These are phyloP conservation scores for Myrica gale DNA, from an alignment of 306 rosid genomes.

Conservation along the genomic window DNA sequence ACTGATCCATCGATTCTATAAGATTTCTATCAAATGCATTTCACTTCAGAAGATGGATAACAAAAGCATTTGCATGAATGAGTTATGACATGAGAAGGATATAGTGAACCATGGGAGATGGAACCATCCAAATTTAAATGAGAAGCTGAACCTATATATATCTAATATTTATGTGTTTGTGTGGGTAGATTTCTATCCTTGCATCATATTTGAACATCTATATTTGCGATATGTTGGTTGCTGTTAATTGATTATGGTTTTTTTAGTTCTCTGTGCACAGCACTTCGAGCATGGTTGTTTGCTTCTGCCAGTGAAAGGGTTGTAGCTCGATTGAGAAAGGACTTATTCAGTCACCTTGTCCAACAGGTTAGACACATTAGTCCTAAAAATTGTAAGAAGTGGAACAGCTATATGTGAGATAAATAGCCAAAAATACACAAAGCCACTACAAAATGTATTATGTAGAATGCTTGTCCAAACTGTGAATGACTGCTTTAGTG, in stretches of 20 bases:
- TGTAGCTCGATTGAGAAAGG: constrained; percentile 49
- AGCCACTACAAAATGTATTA: background rate
- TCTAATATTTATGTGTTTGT: background rate
- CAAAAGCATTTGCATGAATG: background rate
- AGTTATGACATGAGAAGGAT: background rate
- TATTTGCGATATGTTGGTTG: background rate
- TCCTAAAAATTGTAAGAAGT: background rate
- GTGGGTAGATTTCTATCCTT: background rate
- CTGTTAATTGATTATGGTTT: background rate
- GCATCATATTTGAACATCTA: background rate
- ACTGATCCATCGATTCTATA: no score
- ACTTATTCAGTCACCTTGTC: constrained; percentile 44
- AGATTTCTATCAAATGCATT: background rate
- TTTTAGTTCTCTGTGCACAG: constrained; percentile 46
- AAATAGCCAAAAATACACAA: background rate
- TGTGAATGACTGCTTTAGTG: background rate
- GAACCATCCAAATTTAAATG: background rate
- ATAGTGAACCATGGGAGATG: background rate
- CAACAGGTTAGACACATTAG: constrained; percentile 27
- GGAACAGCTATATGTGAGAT: background rate
- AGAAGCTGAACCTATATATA: background rate
- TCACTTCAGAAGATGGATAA: background rate
- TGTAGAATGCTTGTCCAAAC: background rate
- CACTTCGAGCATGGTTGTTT: constrained; percentile 50
- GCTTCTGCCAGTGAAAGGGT: constrained; percentile 51